Percentiles rank a stretch among this genome's conserved stretches.
Evolutionary conservation across 2,329 filamentous ascomycete genomes (phyloP).

Genomic region (Claviceps arundinis): DNA sequence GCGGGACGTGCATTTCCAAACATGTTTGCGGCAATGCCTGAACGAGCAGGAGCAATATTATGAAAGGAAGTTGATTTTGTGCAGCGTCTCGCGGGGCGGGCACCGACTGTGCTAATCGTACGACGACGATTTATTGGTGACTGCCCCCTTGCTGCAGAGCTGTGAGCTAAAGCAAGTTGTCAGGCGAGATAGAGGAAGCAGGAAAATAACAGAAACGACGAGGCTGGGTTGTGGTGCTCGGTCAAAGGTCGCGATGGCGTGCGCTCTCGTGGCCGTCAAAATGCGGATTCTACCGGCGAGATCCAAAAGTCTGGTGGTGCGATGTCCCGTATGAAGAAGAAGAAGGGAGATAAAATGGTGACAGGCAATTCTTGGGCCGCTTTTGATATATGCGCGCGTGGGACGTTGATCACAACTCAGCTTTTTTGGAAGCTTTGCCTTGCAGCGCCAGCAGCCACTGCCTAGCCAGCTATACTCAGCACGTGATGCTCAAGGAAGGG

Average conservation of each 20-base stretch:
- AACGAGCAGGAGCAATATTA: conserved; percentile 14
- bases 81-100: not conserved
- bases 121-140: not conserved
- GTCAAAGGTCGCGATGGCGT: not conserved
- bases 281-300: not conserved
- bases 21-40: conserved; percentile 35
- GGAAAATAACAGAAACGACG: not conserved
- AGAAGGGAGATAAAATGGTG: not conserved
- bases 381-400: too few species aligned
- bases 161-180: not conserved
- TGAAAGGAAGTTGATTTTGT: conserved; percentile 6
- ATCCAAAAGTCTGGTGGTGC: not conserved
- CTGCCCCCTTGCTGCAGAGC: not conserved
- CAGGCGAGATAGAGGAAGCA: not conserved
- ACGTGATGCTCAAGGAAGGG: not conserved
- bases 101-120: not conserved
- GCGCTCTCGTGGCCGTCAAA: not conserved
- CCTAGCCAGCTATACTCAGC: not conserved
- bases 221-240: not conserved
- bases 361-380: not conserved
- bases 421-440: too few species aligned
- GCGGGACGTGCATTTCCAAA: conserved; percentile 37
- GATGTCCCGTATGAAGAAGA: not conserved
- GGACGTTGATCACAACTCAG: too few species aligned
- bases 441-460: not conserved